Percentiles rank a stretch among this genome's conserved stretches.
These are phyloP conservation scores for Henckelia pumila DNA, from an alignment of 257 asterid species.

Conservation along the genomic window DNA sequence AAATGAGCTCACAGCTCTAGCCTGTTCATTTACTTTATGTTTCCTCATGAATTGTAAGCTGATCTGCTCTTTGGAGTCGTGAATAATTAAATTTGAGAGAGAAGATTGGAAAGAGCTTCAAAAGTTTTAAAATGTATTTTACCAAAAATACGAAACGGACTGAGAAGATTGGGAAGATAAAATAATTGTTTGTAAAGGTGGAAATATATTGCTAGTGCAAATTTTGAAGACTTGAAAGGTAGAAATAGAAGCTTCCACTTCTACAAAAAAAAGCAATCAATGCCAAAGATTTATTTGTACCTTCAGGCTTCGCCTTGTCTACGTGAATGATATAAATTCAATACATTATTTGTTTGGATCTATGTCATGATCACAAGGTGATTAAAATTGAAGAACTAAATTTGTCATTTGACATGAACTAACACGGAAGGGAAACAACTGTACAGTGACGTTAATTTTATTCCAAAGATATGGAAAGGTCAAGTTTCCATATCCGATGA, in stretches of 20 bases:
- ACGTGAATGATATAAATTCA: no score
- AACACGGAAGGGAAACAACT: not conserved
- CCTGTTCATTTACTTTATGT: constrained; percentile 4
- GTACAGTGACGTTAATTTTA: not conserved
- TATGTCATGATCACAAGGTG: not conserved
- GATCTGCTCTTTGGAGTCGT: constrained; percentile 8
- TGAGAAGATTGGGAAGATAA: constrained; percentile 2
- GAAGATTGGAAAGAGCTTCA: constrained; percentile 11
- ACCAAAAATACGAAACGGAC: constrained; percentile 3
- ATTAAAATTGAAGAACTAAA: constrained; percentile 7
- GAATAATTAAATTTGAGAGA: not conserved
- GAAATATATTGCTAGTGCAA: not conserved
- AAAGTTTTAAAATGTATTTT: not conserved
- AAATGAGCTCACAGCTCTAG: not conserved
- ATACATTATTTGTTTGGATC: not conserved
- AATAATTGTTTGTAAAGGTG: not conserved
- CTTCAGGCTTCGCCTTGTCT: no score
- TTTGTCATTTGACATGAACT: not conserved
- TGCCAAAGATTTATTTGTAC: no score
- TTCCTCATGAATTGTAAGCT: not conserved
- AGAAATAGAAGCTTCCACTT: no score
- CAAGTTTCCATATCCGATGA: not conserved
- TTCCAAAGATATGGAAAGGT: not conserved
- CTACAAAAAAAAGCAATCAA: no score
- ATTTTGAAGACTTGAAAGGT: not conserved